These are phyloP conservation scores for Anisodus acutangulus DNA, from an alignment of 257 asterid genomes.

Conservation along the genomic window DNA sequence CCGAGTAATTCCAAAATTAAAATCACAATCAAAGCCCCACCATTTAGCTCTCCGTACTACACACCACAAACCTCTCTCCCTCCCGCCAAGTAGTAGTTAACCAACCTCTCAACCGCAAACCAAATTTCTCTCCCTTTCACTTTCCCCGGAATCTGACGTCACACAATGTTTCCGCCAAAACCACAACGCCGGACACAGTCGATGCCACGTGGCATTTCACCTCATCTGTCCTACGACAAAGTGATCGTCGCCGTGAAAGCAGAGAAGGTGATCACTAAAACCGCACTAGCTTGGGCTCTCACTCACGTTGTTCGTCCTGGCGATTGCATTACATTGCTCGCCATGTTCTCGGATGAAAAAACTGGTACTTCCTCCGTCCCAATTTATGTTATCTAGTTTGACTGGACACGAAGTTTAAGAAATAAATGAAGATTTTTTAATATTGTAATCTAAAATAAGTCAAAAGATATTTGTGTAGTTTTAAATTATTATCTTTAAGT, in stretches of 20 bases:
- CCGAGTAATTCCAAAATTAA: background rate
- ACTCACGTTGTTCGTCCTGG: slow-evolving; percentile 76
- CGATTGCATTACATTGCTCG: slow-evolving; percentile 74
- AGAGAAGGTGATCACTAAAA: slow-evolving; percentile 63
- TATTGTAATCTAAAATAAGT: too few relatives aligned
- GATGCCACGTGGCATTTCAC: slow-evolving; percentile 37
- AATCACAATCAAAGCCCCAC: slow-evolving; percentile 9
- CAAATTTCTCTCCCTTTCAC: background rate
- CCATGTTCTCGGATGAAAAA: slow-evolving; percentile 52
- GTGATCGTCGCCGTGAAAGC: slow-evolving; percentile 87
- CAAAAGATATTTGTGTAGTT: too few relatives aligned
- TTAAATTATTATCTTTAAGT: too few relatives aligned
- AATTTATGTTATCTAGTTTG: too few relatives aligned
- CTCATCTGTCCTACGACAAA: slow-evolving; percentile 37
- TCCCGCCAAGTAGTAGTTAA: slow-evolving; percentile 18
- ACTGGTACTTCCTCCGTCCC: slow-evolving; percentile 35
- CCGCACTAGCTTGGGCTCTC: slow-evolving; percentile 82
- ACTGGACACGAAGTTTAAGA: too few relatives aligned
- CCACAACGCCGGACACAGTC: slow-evolving; percentile 30
- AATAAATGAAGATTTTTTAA: too few relatives aligned
- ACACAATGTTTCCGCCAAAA: slow-evolving; percentile 60
- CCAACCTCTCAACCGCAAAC: background rate
- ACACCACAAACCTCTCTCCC: background rate
- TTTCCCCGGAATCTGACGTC: slow-evolving; percentile 27
- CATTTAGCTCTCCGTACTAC: background rate